A percentile compares a stretch with the other conserved stretches of the same genome.
Conservation (phyloP, 1,139 yeast species). For the Yamadazyma membranifaciens region DNA sequence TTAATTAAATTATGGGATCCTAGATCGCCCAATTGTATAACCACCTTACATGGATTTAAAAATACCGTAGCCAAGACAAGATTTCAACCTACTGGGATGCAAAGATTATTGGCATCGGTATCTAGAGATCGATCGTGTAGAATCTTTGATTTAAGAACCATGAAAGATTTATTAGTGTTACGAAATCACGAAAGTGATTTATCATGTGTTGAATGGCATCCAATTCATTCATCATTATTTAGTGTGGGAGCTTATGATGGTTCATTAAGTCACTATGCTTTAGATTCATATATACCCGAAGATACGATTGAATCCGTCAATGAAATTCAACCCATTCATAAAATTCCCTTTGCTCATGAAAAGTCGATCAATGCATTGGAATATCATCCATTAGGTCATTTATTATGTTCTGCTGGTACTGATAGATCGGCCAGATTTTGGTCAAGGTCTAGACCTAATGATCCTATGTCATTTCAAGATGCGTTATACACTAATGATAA, state of each 20-base stretch:
- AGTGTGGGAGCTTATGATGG: slow-evolving; percentile 93
- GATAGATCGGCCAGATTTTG: slow-evolving; percentile 94
- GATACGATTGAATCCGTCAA: slow-evolving; percentile 20
- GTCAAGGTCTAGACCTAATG: slow-evolving; percentile 92
- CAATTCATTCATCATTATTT: slow-evolving; percentile 74
- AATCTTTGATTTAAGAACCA: slow-evolving; percentile 80
- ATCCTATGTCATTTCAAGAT: slow-evolving; percentile 79
- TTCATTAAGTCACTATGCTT: slow-evolving; percentile 70
- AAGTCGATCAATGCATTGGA: slow-evolving; percentile 87
- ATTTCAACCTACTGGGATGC: slow-evolving; percentile 73
- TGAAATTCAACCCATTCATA: slow-evolving; percentile 52
- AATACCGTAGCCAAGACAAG: slow-evolving; percentile 84
- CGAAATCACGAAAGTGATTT: slow-evolving; percentile 84
- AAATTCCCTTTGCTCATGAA: slow-evolving; percentile 90
- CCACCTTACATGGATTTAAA: slow-evolving; percentile 88
- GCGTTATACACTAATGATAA: slow-evolving; percentile 69
- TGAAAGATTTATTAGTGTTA: slow-evolving; percentile 72
- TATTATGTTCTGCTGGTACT: slow-evolving; percentile 88
- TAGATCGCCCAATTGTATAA: slow-evolving; percentile 64
- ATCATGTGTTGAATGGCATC: slow-evolving; percentile 90
- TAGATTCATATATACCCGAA: slow-evolving; percentile 52
- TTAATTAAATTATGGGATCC: slow-evolving; percentile 96
- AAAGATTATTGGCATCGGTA: slow-evolving; percentile 76
- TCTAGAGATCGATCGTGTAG: slow-evolving; percentile 88
- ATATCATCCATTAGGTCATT: slow-evolving; percentile 92